Evolutionary conservation across 192 early-diverging fungal genomes (phyloP), one percentile per base, ranked within the genome.

Genomic region (Gryganskiella cystojenkinii): DNA sequence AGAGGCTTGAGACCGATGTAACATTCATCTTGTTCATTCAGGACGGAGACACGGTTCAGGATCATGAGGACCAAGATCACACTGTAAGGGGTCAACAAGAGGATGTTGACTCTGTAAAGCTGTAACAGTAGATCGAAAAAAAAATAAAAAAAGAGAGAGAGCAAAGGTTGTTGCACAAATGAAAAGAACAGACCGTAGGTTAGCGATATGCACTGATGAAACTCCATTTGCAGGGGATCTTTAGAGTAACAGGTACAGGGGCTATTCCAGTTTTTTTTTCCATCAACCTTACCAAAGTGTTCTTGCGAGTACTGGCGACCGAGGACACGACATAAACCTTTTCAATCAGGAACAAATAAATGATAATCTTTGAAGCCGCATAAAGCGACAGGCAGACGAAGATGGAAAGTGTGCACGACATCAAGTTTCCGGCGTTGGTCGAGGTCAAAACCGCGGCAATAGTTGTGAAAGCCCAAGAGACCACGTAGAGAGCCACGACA

Each of bases 261-360:
- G n/a, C n/a, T n/a, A n/a, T n/a, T n/a, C n/a, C n/a, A n/a, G n/a
- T n/a, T n/a, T n/a, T n/a, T n/a, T n/a, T n/a, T n/a, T n/a, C n/a
- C n/a, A n/a, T n/a, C 31, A 9, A 22, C 24, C 79, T 64, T 35
- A 84, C 60, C 37, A 46, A 61, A 1, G 79, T 79, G 24, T 66
- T 60, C 19, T 64, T 63, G 22, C 84, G 58, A 2, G 72, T 67
- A 0, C 56, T 74, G 1, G 63, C 64, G 63, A 64, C 64, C 24
- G 62, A 64, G 22, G 62, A 65, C 5, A 74, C 71, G 24, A 74
- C 64, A 40, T 74, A 67, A 31, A 74, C 71, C 64, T 67, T 64
- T 72, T 85, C 84, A 28, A 81, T 83, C 52, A 85, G 82, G 52
- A 83, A 85, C 10, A 85, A 61, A 52, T 83, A 85, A 20, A 85